These are phyloP conservation scores for Podospora anserina DNA, from an alignment of 495 filamentous ascomycete genomes.

Conservation along the genomic window DNA sequence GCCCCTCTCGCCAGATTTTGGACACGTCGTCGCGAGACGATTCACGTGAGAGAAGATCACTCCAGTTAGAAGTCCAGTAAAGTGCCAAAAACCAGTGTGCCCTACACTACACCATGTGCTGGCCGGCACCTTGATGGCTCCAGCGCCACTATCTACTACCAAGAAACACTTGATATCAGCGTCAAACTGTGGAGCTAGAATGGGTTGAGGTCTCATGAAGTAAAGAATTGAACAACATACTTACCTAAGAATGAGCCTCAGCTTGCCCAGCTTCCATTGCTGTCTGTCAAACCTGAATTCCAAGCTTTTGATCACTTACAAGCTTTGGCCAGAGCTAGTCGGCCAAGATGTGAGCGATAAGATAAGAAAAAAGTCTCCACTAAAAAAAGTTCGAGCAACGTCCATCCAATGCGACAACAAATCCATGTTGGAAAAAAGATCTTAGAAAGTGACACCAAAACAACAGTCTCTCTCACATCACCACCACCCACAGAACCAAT, in stretches of 20 bases:
- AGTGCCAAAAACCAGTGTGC: not conserved
- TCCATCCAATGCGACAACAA: not conserved
- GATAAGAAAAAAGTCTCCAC: not conserved
- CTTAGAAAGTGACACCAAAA: not conserved
- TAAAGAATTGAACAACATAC: not conserved
- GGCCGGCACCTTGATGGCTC: not conserved
- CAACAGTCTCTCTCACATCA: not conserved
- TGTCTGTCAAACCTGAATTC: not conserved
- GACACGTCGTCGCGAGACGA: not conserved
- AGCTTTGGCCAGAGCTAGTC: not conserved
- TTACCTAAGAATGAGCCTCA: too few relatives aligned
- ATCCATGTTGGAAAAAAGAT: not conserved
- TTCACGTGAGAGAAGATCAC: not conserved
- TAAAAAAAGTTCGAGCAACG: not conserved
- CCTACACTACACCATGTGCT: too few relatives aligned
- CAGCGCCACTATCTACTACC: not conserved
- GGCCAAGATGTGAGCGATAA: not conserved
- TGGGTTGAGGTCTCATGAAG: too few relatives aligned
- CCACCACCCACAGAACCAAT: constrained; percentile 39
- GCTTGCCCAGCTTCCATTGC: not conserved
- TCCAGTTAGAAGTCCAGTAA: not conserved
- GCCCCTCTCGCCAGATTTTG: not conserved
- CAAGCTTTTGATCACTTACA: not conserved
- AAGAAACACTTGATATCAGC: not conserved
- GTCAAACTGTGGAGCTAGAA: too few relatives aligned